A percentile compares a stretch with the other conserved stretches of the same genome.
These are phyloP conservation scores for Mucor circinelloides DNA, from an alignment of 371 early-diverging fungal species.

Conservation along the genomic window DNA sequence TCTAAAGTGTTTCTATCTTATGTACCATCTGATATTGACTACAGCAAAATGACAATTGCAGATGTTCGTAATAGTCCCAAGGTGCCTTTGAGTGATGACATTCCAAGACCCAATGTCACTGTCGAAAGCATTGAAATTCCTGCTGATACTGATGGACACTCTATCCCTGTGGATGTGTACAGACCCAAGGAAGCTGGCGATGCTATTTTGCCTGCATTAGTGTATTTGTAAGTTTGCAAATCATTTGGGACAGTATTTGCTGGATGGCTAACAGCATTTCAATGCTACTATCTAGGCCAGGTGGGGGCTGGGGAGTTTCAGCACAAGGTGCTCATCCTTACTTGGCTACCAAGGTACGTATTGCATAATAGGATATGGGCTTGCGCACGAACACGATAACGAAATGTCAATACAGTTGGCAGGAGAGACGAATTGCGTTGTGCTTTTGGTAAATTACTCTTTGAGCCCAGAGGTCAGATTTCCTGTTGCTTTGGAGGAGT, in stretches of 20 bases:
- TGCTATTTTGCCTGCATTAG: neutral
- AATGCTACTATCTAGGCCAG: neutral
- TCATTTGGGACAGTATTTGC: neutral
- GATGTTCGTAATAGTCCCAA: neutral
- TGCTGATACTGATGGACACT: neutral
- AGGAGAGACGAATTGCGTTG: neutral
- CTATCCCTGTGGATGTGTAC: neutral
- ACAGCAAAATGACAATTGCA: neutral
- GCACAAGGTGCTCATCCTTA: slow-evolving; percentile 6
- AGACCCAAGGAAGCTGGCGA: neutral
- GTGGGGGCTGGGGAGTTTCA: slow-evolving; percentile 4
- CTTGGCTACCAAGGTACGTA: slow-evolving; percentile 1
- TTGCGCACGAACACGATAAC: neutral
- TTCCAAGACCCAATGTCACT: neutral
- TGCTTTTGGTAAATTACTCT: slow-evolving; percentile 30
- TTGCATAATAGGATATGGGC: neutral
- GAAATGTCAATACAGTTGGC: neutral
- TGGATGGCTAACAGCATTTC: neutral
- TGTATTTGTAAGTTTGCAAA: neutral
- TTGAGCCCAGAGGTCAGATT: slow-evolving; percentile 27
- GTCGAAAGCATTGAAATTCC: neutral
- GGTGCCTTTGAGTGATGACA: neutral
- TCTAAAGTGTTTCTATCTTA: neutral
- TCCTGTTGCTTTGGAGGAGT: slow-evolving; percentile 34
- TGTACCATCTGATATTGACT: neutral